Conservation (phyloP, 2,329 filamentous ascomycete species). For the Cercospora janseana region DNA sequence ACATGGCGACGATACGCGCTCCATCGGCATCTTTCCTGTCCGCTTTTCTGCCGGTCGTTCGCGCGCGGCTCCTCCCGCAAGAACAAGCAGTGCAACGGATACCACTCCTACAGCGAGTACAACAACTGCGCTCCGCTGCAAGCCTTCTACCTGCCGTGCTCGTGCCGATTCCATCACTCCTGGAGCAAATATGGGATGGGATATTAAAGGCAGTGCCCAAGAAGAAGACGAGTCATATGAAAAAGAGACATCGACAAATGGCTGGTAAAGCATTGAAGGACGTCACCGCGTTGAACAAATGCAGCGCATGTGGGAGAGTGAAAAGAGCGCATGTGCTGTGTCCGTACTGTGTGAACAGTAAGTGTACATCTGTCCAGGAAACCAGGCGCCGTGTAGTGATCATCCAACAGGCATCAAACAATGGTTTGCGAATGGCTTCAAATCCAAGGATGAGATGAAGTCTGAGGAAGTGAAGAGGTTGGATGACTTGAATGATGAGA, state of each 20-base stretch:
- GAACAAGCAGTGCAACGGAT: conserved; percentile 47
- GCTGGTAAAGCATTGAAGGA: conserved; percentile 94
- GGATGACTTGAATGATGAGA: conserved; percentile 30
- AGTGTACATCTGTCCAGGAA: conserved; percentile 34
- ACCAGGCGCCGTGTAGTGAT: conserved; percentile 2
- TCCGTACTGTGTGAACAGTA: conserved; percentile 81
- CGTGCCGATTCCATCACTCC: conserved; percentile 65
- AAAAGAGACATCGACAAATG: conserved; percentile 89
- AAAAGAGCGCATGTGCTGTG: conserved; percentile 91
- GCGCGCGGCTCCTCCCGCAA: conserved; percentile 43
- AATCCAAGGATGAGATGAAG: conserved; percentile 30
- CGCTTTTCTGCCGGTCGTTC: conserved; percentile 55
- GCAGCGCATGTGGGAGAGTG: conserved; percentile 79
- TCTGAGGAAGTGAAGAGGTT: conserved; percentile 25
- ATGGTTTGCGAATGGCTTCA: conserved; percentile 40
- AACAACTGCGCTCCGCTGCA: conserved; percentile 42
- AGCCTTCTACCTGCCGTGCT: conserved; percentile 54
- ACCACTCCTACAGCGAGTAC: conserved; percentile 47
- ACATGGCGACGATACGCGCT: conserved; percentile 43
- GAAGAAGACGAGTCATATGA: conserved; percentile 97
- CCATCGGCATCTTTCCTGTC: conserved; percentile 44
- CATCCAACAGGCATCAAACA: conserved; percentile 33
- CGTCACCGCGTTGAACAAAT: conserved; percentile 80
- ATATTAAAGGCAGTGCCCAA: conserved; percentile 91
- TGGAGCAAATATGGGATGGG: conserved; percentile 87